phyloP scores from a whole-genome alignment of 192 early-diverging fungal species.

The Phlyctochytrium arcticum region DNA sequence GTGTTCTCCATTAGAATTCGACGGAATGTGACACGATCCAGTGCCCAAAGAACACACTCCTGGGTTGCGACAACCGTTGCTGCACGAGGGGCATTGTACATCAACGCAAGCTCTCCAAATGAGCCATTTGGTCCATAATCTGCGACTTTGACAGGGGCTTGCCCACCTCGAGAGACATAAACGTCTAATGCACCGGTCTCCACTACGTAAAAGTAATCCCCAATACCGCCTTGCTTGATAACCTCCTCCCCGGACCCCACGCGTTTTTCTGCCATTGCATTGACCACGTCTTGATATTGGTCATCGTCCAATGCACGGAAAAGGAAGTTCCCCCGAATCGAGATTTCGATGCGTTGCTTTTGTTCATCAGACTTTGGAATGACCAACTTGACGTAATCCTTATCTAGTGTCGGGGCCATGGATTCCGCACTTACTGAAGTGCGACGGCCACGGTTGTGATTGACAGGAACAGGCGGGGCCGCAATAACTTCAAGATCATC shows the following conservation, averaged over 20 bases:
- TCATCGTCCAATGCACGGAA: slow-evolving; percentile 96
- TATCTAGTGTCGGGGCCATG: slow-evolving; percentile 82
- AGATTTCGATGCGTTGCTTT: slow-evolving; percentile 69
- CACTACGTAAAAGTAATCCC: slow-evolving; percentile 98
- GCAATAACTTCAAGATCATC: slow-evolving; percentile 42
- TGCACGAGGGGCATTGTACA: slow-evolving; percentile 98
- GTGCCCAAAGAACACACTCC: slow-evolving; percentile 86
- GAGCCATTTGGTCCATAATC: slow-evolving; percentile 79
- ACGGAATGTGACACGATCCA: slow-evolving; percentile 97
- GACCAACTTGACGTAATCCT: slow-evolving; percentile 77
- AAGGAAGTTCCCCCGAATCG: slow-evolving; percentile 88
- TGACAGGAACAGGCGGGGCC: slow-evolving; percentile 55
- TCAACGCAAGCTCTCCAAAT: slow-evolving; percentile 98
- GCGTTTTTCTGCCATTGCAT: slow-evolving; percentile 92
- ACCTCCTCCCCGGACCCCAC: slow-evolving; percentile 66
- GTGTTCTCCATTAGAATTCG: slow-evolving; percentile 98
- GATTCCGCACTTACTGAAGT: slow-evolving; percentile 95
- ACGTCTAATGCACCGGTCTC: slow-evolving; percentile 91
- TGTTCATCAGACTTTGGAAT: slow-evolving; percentile 88
- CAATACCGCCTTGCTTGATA: slow-evolving; percentile 92
- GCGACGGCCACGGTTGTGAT: slow-evolving; percentile 82
- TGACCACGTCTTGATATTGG: slow-evolving; percentile 87
- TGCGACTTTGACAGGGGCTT: slow-evolving; percentile 66
- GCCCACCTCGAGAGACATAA: slow-evolving; percentile 69
- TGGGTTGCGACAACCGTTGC: slow-evolving; percentile 89